These are phyloP conservation scores for Penicillium palitans DNA, from an alignment of 2,329 filamentous ascomycete genomes.

Conservation along the genomic window DNA sequence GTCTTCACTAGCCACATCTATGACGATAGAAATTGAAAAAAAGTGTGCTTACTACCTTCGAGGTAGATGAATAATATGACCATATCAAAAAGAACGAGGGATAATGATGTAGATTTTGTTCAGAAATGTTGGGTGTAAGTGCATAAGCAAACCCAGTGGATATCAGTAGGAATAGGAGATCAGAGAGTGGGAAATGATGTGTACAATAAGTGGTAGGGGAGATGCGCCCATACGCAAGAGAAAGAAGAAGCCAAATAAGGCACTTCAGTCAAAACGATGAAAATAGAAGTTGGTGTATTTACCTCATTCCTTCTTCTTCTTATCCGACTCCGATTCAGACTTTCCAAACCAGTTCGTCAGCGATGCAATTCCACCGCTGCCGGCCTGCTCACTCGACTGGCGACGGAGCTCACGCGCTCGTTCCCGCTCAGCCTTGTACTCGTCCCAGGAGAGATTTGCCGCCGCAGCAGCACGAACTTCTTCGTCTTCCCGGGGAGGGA, in stretches of 20 bases:
- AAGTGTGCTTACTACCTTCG: not conserved
- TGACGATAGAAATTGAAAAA: not conserved
- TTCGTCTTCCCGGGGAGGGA: constrained; percentile 5
- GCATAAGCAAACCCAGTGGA: not conserved
- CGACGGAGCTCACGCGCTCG: constrained; percentile 31
- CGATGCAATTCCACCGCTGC: constrained; percentile 1
- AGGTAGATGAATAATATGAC: not conserved
- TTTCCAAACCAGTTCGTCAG: constrained; percentile 16
- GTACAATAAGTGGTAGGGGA: constrained; percentile 15
- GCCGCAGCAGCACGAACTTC: constrained; percentile 9
- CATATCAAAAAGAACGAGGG: too few species aligned
- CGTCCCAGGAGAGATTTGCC: constrained; percentile 35
- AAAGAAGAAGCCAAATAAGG: not conserved
- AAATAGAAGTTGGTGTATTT: not conserved
- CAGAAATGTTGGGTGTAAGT: not conserved
- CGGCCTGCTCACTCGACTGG: constrained; percentile 6
- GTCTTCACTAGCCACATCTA: not conserved
- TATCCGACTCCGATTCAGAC: constrained; percentile 13
- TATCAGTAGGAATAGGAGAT: constrained; percentile 7
- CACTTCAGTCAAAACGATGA: not conserved
- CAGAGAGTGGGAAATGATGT: constrained; percentile 9
- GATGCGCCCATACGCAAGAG: not conserved
- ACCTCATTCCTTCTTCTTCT: constrained; percentile 25
- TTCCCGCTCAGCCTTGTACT: constrained; percentile 34
- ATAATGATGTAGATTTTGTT: not conserved